Evolutionary conservation across 2,329 filamentous ascomycete species (phyloP).

Genomic region (Claviceps monticola): DNA sequence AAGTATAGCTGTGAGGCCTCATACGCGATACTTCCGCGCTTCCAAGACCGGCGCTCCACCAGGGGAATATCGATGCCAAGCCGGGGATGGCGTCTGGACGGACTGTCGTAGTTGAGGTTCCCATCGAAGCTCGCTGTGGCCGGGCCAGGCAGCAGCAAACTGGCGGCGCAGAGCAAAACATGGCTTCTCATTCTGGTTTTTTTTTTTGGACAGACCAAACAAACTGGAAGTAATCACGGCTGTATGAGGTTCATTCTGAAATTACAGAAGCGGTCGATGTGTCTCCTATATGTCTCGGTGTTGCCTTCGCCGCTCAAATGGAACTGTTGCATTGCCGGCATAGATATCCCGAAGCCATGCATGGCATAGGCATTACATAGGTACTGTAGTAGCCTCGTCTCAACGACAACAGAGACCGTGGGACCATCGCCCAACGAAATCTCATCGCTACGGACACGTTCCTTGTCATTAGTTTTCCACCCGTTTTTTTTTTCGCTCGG

Average conservation of each 20-base stretch:
- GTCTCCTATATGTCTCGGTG: neutral
- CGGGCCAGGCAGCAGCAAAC: neutral
- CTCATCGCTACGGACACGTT: neutral
- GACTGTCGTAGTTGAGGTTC: conserved; percentile 56
- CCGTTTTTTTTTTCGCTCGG: neutral
- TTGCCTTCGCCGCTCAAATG: neutral
- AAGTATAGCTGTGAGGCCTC: conserved; percentile 40
- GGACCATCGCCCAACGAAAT: neutral
- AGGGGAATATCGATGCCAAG: conserved; percentile 52
- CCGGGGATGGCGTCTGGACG: conserved; percentile 47
- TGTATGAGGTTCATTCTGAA: too few species aligned
- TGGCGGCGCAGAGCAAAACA: neutral
- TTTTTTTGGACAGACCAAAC: too few species aligned
- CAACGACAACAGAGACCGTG: neutral
- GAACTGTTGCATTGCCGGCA: neutral
- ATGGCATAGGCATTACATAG: neutral
- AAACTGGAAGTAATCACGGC: too few species aligned
- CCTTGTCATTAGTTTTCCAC: neutral
- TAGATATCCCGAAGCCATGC: neutral
- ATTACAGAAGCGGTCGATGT: too few species aligned
- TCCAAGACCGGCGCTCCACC: conserved; percentile 39
- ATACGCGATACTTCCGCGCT: conserved; percentile 26
- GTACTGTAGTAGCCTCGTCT: too few species aligned
- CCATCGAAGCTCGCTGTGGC: conserved; percentile 12
- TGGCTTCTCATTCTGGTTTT: conserved; percentile 3